Evolutionary conservation across 2,329 filamentous ascomycete species (phyloP).

Genomic region (Dactylonectria estremocensis): DNA sequence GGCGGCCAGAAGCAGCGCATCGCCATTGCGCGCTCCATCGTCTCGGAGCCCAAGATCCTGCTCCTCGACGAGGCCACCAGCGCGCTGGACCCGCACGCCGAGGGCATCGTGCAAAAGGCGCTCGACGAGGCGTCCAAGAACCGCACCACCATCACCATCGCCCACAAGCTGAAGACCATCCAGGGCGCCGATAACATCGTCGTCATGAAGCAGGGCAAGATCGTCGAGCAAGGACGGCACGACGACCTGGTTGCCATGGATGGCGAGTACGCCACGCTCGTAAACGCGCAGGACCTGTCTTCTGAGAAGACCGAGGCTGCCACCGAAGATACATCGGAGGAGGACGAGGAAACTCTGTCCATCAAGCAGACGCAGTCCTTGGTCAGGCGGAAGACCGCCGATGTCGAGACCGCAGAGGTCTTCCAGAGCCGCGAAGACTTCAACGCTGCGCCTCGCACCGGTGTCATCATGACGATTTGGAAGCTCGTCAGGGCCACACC

Average conservation of each 20-base stretch:
- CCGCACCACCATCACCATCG: constrained; percentile 71
- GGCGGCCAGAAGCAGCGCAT: constrained; percentile 78
- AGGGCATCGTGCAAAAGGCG: constrained; percentile 67
- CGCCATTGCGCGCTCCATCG: constrained; percentile 65
- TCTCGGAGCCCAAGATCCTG: constrained; percentile 64
- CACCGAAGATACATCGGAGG: background rate
- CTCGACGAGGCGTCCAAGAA: constrained; percentile 66
- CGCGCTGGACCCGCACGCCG: constrained; percentile 60
- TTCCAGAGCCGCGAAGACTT: background rate
- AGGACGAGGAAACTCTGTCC: background rate
- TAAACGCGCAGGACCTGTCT: constrained; percentile 54
- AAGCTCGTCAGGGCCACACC: background rate
- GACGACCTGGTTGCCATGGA: constrained; percentile 63
- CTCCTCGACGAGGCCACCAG: constrained; percentile 57
- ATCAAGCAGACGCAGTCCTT: background rate
- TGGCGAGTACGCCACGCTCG: constrained; percentile 65
- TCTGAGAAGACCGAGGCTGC: background rate
- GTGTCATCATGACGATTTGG: background rate
- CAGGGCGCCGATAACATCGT: constrained; percentile 74
- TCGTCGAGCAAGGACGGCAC: constrained; percentile 70
- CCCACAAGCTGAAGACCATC: constrained; percentile 70
- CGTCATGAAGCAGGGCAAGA: constrained; percentile 69
- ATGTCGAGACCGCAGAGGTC: background rate
- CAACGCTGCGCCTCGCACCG: background rate
- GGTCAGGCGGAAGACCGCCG: background rate